phyloP scores from a whole-genome alignment of 2,329 filamentous ascomycete species.

The Ophiostoma sp. region DNA sequence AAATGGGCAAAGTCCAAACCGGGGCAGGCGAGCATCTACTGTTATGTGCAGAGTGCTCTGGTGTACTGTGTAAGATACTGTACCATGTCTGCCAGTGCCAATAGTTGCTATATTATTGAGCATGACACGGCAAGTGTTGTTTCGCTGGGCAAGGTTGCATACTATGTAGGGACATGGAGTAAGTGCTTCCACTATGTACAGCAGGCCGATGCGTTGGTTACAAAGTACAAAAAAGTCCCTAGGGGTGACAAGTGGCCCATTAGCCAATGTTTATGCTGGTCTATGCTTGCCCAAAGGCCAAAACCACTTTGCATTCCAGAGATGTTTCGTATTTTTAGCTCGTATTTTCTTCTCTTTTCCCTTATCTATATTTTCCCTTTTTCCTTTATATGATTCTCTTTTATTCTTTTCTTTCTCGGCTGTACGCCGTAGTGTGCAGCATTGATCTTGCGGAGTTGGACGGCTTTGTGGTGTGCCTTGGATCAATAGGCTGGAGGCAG shows the following conservation, averaged over 20 bases:
- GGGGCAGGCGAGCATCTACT: not conserved
- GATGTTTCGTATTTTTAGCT: not conserved
- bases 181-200: not conserved
- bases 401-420: not conserved
- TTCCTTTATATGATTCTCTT: not conserved
- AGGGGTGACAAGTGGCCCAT: not conserved
- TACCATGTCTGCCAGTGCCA: not conserved
- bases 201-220: not conserved
- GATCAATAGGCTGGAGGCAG: slow-evolving; percentile 13
- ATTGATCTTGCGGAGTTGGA: slow-evolving; percentile 20
- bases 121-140: slow-evolving; percentile 4
- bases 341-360: not conserved
- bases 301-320: not conserved
- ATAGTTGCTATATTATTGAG: not conserved
- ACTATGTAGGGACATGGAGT: not conserved
- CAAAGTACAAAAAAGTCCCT: slow-evolving; percentile 8
- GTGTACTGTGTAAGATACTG: too few species aligned
- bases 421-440: not conserved
- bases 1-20: slow-evolving; percentile 8
- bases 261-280: not conserved
- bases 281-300: not conserved
- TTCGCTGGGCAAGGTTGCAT: slow-evolving; percentile 5
- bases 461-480: slow-evolving; percentile 2
- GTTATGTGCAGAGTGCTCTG: not conserved
- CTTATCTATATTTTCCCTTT: not conserved